Base-by-base conservation (phyloP, 148 eudicot genomes). In the Silene latifolia region DNA sequence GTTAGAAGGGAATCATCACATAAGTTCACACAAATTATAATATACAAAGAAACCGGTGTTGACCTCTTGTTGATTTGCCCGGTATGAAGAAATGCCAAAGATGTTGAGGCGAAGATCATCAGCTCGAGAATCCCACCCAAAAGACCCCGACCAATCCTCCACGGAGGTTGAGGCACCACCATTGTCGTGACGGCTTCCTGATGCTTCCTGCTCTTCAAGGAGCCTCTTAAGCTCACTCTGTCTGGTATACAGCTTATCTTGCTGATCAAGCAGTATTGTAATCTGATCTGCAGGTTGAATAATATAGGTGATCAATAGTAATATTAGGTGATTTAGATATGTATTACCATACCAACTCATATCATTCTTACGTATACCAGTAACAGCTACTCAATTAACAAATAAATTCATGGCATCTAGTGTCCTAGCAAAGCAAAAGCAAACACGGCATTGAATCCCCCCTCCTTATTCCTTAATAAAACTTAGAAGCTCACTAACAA, bases 41-140 rank as follows among this genome's bases (percentile, higher is more conserved):
- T 29, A 67, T 67, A 39, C 51, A 74, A 64, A 32, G 47, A 69
- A 42, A 85, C 44, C 44, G 46, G 48, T 21, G 74, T 81, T 80
- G 59, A 95, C 99, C 97, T 96, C 99, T n/a, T 89, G 88, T 80
- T 96, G 99, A 82, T 96, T 92, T 62, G 94, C 94, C 51, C 98
- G 99, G 73, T 90, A 96, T 7, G 85, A 75, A 63, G 98, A 80
- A 76, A 96, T 89, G 77, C 99, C 97, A 79, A 90, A 96, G 44
- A 92, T 81, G 75, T 96, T 96, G 72, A 96, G 86, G 67, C 90
- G 85, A 54, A 88, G 59, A 84, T 96, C 97, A 72, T 86, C 90
- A 76, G 93, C 99, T 77, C 75, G 82, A 72, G 92, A 83, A 80
- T 96, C 99, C 99, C 99, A 96, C 54, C 74, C 88, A 87, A 96